Conservation (phyloP, 2,329 filamentous ascomycete genomes). For the Botryotinia globosa region DNA sequence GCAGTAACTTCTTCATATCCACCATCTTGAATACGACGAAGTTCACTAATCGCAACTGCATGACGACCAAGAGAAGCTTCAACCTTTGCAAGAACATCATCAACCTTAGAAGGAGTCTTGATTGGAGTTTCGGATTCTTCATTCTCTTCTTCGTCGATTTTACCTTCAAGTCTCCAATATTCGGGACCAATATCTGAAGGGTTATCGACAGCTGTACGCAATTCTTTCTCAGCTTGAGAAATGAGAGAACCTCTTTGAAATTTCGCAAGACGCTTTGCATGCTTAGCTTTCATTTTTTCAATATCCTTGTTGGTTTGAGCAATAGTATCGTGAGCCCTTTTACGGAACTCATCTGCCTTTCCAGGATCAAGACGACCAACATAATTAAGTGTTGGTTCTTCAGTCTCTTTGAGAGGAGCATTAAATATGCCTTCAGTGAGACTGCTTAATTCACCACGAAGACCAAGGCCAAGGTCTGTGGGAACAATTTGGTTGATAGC, state of each 20-base stretch:
- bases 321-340: constrained; percentile 70
- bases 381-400: constrained; percentile 40
- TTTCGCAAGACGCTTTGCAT: constrained; percentile 71
- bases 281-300: constrained; percentile 75
- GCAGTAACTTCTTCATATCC: constrained; percentile 59
- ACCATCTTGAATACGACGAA: constrained; percentile 74
- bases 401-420: constrained; percentile 52
- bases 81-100: constrained; percentile 72
- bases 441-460: constrained; percentile 75
- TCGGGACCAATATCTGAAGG: constrained; percentile 55
- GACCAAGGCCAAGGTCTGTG: constrained; percentile 80
- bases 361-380: constrained; percentile 67
- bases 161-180: constrained; percentile 62
- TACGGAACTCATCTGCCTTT: constrained; percentile 81
- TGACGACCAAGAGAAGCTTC: constrained; percentile 68
- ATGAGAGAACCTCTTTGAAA: constrained; percentile 69
- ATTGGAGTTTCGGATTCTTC: constrained; percentile 29
- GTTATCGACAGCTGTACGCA: constrained; percentile 63
- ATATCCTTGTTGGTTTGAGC: constrained; percentile 76
- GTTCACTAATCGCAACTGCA: constrained; percentile 60
- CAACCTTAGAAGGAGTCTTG: constrained; percentile 50
- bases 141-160: constrained; percentile 50
- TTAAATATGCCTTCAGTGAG: constrained; percentile 86
- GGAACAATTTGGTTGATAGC: constrained; percentile 80
- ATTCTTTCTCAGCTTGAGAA: constrained; percentile 70